Evolutionary conservation across 257 asterid genomes (phyloP).

Genomic region (Nicotiana otophora): DNA sequence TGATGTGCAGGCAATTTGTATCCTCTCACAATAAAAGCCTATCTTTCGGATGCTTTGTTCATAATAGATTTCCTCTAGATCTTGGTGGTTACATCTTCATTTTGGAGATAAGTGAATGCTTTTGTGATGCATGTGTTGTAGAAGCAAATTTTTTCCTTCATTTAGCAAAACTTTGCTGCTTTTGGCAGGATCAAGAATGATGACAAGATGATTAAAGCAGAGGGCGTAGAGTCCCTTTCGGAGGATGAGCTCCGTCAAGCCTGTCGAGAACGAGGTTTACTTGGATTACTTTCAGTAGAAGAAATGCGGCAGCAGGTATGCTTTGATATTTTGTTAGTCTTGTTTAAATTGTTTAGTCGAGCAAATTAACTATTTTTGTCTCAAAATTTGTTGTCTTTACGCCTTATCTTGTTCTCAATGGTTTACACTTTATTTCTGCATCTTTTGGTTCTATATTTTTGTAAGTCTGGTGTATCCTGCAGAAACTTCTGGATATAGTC

Average conservation of each 20-base stretch:
- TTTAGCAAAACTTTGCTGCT: slow-evolving; percentile 7
- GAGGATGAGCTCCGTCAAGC: slow-evolving; percentile 95
- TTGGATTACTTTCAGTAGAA: slow-evolving; percentile 69
- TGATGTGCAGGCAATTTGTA: neutral
- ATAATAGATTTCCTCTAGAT: slow-evolving; percentile 1
- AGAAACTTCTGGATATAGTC: neutral
- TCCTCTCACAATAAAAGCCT: neutral
- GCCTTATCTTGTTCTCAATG: neutral
- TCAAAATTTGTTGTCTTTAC: neutral
- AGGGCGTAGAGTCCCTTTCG: slow-evolving; percentile 85
- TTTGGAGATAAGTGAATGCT: neutral
- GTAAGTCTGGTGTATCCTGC: neutral
- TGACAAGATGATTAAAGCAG: slow-evolving; percentile 82
- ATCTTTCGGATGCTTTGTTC: neutral
- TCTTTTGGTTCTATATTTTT: neutral
- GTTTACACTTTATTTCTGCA: neutral
- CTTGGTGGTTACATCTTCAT: neutral
- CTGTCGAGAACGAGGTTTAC: slow-evolving; percentile 89
- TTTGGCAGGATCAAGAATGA: slow-evolving; percentile 64
- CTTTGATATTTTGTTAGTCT: neutral
- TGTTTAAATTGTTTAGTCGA: neutral
- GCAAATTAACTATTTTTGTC: neutral
- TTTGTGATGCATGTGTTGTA: neutral
- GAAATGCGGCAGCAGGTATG: slow-evolving; percentile 93
- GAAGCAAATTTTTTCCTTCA: neutral